These are phyloP conservation scores for Astraeus odoratus DNA, from an alignment of 768 basidiomycete species.

Conservation along the genomic window DNA sequence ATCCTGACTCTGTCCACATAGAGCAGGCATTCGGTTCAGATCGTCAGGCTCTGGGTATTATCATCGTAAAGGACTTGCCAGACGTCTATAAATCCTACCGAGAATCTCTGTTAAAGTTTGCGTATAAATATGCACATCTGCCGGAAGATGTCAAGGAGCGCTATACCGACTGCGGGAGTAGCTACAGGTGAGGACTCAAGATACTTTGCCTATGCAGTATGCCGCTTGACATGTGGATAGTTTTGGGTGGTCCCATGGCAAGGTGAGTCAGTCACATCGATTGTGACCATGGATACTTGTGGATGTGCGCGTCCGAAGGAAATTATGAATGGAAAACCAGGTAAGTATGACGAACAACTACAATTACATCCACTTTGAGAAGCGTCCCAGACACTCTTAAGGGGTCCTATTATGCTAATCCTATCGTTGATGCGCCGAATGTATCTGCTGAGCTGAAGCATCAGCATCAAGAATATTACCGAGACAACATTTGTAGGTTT, in stretches of 20 bases:
- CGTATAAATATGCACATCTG: constrained; percentile 69
- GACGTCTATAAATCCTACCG: constrained; percentile 52
- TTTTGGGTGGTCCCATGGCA: constrained; percentile 98
- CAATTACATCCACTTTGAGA: neutral
- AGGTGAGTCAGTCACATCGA: constrained; percentile 39
- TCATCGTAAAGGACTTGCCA: constrained; percentile 80
- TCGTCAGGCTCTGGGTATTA: constrained; percentile 69
- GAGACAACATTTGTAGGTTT: constrained; percentile 74
- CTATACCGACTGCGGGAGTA: constrained; percentile 64
- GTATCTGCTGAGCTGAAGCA: constrained; percentile 49
- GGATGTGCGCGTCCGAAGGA: constrained; percentile 40
- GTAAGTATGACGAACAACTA: constrained; percentile 25
- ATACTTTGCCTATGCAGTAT: neutral
- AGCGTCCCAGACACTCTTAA: constrained; percentile 66
- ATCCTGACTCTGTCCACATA: constrained; percentile 19
- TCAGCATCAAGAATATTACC: constrained; percentile 79
- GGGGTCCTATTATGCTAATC: constrained; percentile 89
- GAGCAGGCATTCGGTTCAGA: constrained; percentile 81
- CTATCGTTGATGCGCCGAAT: constrained; percentile 57
- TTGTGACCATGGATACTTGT: neutral
- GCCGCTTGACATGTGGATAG: constrained; percentile 26
- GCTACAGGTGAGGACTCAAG: constrained; percentile 57
- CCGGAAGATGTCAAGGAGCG: constrained; percentile 62
- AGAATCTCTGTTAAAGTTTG: constrained; percentile 64
- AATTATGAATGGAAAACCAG: constrained; percentile 93